Evolutionary conservation across 179 eudicot genomes (phyloP).

Genomic region (Drosera spatulata): DNA sequence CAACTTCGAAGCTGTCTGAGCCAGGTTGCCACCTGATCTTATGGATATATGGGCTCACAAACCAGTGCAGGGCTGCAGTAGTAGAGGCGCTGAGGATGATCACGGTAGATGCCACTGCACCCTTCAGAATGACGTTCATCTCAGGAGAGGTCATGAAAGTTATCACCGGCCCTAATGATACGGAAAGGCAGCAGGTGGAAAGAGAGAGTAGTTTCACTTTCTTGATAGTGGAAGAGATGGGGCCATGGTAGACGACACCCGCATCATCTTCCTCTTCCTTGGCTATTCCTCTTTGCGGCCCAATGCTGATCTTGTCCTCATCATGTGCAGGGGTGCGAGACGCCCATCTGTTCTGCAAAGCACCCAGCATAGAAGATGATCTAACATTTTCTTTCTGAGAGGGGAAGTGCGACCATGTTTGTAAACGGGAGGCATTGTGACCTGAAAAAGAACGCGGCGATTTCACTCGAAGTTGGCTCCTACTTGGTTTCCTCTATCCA

Average conservation of each 20-base stretch:
- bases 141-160: slow-evolving; percentile 88
- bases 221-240: slow-evolving; percentile 76
- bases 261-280: slow-evolving; percentile 28
- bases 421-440: slow-evolving; percentile 19
- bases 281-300: slow-evolving; percentile 38
- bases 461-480: no score
- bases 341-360: slow-evolving; percentile 49
- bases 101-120: slow-evolving; percentile 86
- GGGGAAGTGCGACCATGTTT: slow-evolving; percentile 18
- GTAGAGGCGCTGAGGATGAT: slow-evolving; percentile 87
- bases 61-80: slow-evolving; percentile 91
- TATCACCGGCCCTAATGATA: slow-evolving; percentile 82
- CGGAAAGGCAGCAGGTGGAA: slow-evolving; percentile 89
- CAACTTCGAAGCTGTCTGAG: slow-evolving; percentile 83
- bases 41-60: slow-evolving; percentile 91
- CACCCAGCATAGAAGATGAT: slow-evolving; percentile 16
- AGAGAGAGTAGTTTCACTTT: slow-evolving; percentile 86
- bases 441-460: slow-evolving; percentile 21
- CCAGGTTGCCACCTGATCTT: slow-evolving; percentile 94
- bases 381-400: slow-evolving; percentile 13
- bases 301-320: slow-evolving; percentile 74
- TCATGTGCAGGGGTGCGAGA: slow-evolving; percentile 48
- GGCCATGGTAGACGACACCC: slow-evolving; percentile 50
- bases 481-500: no score
- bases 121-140: slow-evolving; percentile 77